Conservation (phyloP, 148 eudicot genomes). For the Chenopodium album region DNA sequence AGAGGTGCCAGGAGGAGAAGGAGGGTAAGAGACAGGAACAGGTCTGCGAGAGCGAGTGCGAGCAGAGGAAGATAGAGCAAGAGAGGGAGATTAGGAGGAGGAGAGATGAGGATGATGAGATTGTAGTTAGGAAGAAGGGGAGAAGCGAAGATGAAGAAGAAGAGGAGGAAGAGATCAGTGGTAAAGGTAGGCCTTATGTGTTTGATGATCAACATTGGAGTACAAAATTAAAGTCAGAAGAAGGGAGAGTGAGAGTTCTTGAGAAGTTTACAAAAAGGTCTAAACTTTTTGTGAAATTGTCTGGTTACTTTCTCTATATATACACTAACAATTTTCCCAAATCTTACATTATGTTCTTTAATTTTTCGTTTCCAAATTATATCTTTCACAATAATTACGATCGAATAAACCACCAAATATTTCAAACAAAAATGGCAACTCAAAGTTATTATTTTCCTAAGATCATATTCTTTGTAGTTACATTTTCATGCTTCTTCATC, state of each 20-base stretch:
- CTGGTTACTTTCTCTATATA: neutral
- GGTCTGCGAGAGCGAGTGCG: constrained; percentile 29
- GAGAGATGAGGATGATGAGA: constrained; percentile 3
- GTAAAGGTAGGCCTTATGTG: constrained; percentile 49
- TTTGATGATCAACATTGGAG: constrained; percentile 59
- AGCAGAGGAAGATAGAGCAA: constrained; percentile 15
- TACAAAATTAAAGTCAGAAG: constrained; percentile 31
- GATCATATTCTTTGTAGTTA: constrained; percentile 2
- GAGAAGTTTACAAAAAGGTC: constrained; percentile 58
- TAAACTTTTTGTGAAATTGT: constrained; percentile 37
- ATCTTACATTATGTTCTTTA: constrained; percentile 7
- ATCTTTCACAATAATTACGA: no score
- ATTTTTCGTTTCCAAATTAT: neutral
- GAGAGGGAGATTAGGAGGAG: constrained; percentile 9
- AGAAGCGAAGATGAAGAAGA: neutral
- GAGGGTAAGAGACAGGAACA: constrained; percentile 27
- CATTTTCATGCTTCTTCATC: neutral
- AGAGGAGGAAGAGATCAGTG: constrained; percentile 23
- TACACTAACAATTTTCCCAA: constrained; percentile 4
- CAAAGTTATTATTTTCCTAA: neutral
- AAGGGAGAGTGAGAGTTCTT: constrained; percentile 53
- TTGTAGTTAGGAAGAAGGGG: neutral
- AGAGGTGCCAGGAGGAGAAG: constrained; percentile 32
- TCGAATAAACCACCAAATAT: neutral
- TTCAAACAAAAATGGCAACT: constrained; percentile 5